Conservation (phyloP, 73 alveolate species). For the Strombidium stylifer region DNA sequence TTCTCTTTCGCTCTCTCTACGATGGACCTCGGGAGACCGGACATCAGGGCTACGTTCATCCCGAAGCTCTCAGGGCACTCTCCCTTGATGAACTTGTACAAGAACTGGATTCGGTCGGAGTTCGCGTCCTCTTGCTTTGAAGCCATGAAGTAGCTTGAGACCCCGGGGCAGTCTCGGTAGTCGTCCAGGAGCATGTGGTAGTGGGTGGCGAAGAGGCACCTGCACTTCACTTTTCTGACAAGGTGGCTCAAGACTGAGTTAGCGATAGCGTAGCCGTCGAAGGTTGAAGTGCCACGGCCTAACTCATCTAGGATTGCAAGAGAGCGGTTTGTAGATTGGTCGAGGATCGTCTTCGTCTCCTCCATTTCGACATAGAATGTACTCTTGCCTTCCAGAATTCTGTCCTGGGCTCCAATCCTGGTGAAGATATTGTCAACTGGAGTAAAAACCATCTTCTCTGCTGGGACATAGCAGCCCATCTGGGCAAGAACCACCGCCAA, state of each 20-base stretch:
- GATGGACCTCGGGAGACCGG: slow-evolving; percentile 71
- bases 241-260: slow-evolving; percentile 74
- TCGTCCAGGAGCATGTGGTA: slow-evolving; percentile 92
- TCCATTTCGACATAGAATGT: slow-evolving; percentile 90
- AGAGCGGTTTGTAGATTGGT: slow-evolving; percentile 75
- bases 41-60: slow-evolving; percentile 87
- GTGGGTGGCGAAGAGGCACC: slow-evolving; percentile 93
- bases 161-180: slow-evolving; percentile 66
- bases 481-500: slow-evolving; percentile 88
- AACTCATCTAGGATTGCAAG: slow-evolving; percentile 90
- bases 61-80: slow-evolving; percentile 91
- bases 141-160: slow-evolving; percentile 78
- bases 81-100: slow-evolving; percentile 87
- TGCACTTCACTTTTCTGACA: slow-evolving; percentile 69
- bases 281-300: slow-evolving; percentile 93
- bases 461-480: slow-evolving; percentile 79
- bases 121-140: slow-evolving; percentile 48
- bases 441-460: slow-evolving; percentile 52
- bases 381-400: slow-evolving; percentile 92
- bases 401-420: slow-evolving; percentile 93
- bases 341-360: slow-evolving; percentile 77
- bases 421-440: slow-evolving; percentile 92
- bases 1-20: neutral
- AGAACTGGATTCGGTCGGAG: slow-evolving; percentile 76
- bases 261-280: slow-evolving; percentile 95